Evolutionary conservation across 1,284 basidiomycete species (phyloP).

Genomic region (Ganoderma sinense): DNA sequence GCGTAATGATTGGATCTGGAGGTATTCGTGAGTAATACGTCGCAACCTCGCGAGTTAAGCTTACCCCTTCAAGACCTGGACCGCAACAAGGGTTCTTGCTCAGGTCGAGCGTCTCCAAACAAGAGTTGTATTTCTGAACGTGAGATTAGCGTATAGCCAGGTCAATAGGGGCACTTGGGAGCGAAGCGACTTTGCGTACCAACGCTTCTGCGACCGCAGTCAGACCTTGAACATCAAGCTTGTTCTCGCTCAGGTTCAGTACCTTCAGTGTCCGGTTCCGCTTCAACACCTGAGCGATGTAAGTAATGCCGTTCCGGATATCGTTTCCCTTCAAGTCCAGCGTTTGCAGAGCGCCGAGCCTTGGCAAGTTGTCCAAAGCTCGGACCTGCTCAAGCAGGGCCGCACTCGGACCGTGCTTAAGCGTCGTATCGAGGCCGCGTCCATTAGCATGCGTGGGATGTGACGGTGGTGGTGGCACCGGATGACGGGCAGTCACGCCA

Average conservation of each 20-base stretch:
- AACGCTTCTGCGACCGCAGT: slow-evolving; percentile 89
- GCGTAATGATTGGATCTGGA: slow-evolving; percentile 85
- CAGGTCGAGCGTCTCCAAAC: slow-evolving; percentile 93
- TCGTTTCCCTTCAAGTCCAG: slow-evolving; percentile 94
- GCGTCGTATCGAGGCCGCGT: slow-evolving; percentile 30
- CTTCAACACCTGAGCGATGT: slow-evolving; percentile 95
- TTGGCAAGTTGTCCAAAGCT: slow-evolving; percentile 84
- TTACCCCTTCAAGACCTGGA: slow-evolving; percentile 84
- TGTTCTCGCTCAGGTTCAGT: slow-evolving; percentile 93
- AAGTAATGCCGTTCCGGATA: slow-evolving; percentile 86
- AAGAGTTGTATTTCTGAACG: slow-evolving; percentile 90
- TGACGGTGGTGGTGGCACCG: slow-evolving; percentile 38
- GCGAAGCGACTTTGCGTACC: slow-evolving; percentile 52
- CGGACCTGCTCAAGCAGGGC: slow-evolving; percentile 82
- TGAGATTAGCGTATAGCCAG: not conserved
- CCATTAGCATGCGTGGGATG: slow-evolving; percentile 23
- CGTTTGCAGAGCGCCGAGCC: slow-evolving; percentile 86
- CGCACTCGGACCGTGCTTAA: slow-evolving; percentile 67
- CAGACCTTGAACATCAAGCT: slow-evolving; percentile 85
- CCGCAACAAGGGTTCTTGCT: slow-evolving; percentile 95
- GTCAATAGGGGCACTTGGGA: too few species aligned
- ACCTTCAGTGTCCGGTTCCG: slow-evolving; percentile 95
- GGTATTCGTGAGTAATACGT: slow-evolving; percentile 1
- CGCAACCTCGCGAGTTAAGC: slow-evolving; percentile 35
- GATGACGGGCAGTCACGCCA: slow-evolving; percentile 78